Base-by-base conservation (phyloP, 768 basidiomycete species). In the Mycena galericulata region DNA sequence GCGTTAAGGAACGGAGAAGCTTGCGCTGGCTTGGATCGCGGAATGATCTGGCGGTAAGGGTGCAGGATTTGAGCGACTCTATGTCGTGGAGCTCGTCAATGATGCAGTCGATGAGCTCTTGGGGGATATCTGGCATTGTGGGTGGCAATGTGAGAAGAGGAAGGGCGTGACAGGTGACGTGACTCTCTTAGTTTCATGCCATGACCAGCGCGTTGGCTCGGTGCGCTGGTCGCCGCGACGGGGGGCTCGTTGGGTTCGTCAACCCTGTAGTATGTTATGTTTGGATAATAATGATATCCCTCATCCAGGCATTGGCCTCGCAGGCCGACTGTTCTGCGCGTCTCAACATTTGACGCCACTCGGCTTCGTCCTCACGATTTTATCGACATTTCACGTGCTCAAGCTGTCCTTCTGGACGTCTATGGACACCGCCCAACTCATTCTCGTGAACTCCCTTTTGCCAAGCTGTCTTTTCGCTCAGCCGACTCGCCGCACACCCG, bases 321-420 rank as follows among this genome's bases (percentile, higher is more conserved):
- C 2, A 4, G 3, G 15, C 30, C 45, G 12, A 4, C 20, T 9
- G 18, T 61, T 4, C 5, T 36, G 6, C 7, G 26, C 6, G 26
- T 61, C 9, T 61, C 59, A 15, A 50, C 46, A 6, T 61, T 61
- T 17, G 59, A 61, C 36, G 7, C 59, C 4, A 40, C 46, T 1
- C 20, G 59, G 1, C 46, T 61, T 10, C 46, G 32, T 2, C 22
- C 46, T 3, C 26, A 45, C 32, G 59, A 61, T 24, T 50, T 32
- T 8, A 61, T 61, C 32, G 47, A 61, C 34, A 29, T 61, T 26
- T 32, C 47, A 4, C 59, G 59, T 15, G 36, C 59, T 20, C 20
- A 29, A 27, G 36, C 8, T 12, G 5, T 49, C 7, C 30, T 36
- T 24, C 46, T 61, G 12, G 59, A 61, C 2, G 47, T 61, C 45